phyloP scores from a whole-genome alignment of 305 asterid genomes.

The Ilex paraguariensis region DNA sequence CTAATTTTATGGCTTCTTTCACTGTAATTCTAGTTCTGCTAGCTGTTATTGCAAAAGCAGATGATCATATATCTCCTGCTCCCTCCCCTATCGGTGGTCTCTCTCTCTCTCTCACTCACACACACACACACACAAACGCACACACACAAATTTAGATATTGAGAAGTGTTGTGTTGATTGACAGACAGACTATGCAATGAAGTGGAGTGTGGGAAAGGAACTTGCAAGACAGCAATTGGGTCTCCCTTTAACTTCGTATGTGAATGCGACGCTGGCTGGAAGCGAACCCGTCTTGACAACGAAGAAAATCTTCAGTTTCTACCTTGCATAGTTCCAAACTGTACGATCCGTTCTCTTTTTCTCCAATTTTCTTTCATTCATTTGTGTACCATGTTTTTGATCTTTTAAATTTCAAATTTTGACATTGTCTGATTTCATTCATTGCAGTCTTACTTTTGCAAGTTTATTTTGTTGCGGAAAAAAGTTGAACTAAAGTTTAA shows the following conservation, averaged over 20 bases:
- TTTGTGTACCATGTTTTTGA: too few species aligned
- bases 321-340: constrained; percentile 65
- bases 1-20: constrained; percentile 11
- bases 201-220: constrained; percentile 12
- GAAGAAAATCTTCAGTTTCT: constrained; percentile 37
- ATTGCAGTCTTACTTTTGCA: neutral
- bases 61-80: constrained; percentile 27
- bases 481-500: too few species aligned
- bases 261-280: constrained; percentile 61
- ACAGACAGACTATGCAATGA: constrained; percentile 50
- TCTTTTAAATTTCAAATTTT: too few species aligned
- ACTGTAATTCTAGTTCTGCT: constrained; percentile 27
- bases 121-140: too few species aligned
- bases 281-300: constrained; percentile 41
- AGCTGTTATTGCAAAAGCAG: constrained; percentile 30
- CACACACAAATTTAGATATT: too few species aligned
- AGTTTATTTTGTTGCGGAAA: neutral
- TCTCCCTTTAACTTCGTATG: constrained; percentile 54
- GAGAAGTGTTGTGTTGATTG: neutral
- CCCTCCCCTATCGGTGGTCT: constrained; percentile 38
- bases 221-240: constrained; percentile 41
- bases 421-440: neutral
- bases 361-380: neutral
- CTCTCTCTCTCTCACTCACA: neutral
- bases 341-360: constrained; percentile 14